phyloP scores from a whole-genome alignment of 306 rosid species.

The Bauhinia variegata region DNA sequence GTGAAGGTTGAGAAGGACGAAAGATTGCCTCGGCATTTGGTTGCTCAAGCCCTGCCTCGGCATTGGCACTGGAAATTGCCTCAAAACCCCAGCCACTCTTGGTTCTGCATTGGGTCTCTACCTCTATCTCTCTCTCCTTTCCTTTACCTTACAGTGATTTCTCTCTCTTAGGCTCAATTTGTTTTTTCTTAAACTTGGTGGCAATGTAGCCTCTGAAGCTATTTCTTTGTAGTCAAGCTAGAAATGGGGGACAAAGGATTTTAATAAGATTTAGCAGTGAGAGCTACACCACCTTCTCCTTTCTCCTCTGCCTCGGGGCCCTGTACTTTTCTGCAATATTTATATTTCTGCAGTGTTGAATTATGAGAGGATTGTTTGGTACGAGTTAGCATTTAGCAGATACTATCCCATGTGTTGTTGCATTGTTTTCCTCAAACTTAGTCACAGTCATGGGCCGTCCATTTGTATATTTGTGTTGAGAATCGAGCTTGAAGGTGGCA shows the following conservation, averaged over 20 bases:
- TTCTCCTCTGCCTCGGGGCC: constrained; percentile 76
- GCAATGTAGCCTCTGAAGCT: constrained; percentile 22
- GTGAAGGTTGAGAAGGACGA: constrained; percentile 41
- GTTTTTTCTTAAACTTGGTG: constrained; percentile 37
- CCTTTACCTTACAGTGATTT: neutral
- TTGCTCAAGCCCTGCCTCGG: constrained; percentile 55
- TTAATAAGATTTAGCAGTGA: constrained; percentile 27
- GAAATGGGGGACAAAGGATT: constrained; percentile 43
- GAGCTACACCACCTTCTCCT: constrained; percentile 51
- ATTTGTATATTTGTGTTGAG: constrained; percentile 45
- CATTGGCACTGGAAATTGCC: constrained; percentile 75
- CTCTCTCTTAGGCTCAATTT: neutral
- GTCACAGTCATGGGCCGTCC: constrained; percentile 44
- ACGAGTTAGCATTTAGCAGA: constrained; percentile 33
- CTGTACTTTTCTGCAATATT: constrained; percentile 24
- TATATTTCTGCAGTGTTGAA: constrained; percentile 38
- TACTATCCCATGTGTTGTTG: constrained; percentile 58
- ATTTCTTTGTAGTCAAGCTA: constrained; percentile 58
- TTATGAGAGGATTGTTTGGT: constrained; percentile 44
- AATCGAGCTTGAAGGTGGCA: constrained; percentile 53
- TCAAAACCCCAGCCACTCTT: constrained; percentile 69
- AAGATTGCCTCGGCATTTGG: constrained; percentile 61
- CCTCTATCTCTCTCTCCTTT: neutral
- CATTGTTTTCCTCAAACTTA: constrained; percentile 71
- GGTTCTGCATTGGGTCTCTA: constrained; percentile 63